Percentiles rank a stretch among this genome's conserved stretches.
phyloP scores from a whole-genome alignment of 177 flowering plant species.

The Tripterygium wilfordii region DNA sequence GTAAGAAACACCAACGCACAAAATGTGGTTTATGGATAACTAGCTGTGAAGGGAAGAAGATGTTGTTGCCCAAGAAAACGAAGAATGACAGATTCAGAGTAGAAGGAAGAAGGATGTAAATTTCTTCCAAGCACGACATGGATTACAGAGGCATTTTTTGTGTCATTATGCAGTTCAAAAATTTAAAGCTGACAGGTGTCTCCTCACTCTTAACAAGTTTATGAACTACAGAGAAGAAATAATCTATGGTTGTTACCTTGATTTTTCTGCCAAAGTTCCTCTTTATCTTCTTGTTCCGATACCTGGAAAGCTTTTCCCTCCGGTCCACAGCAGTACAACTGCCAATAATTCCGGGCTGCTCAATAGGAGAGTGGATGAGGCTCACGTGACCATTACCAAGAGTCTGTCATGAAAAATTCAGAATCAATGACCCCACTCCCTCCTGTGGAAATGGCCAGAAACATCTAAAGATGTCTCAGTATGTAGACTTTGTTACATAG shows the following conservation, averaged over 20 bases:
- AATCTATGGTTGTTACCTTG: conserved; percentile 45
- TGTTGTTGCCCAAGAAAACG: no score
- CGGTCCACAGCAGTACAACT: conserved; percentile 66
- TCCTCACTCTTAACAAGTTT: no score
- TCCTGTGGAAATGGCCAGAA: conserved; percentile 45
- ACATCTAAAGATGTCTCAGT: conserved; percentile 46
- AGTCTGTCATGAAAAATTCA: conserved; percentile 75
- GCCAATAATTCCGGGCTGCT: conserved; percentile 31
- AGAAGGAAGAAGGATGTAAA: no score
- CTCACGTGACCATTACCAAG: conserved; percentile 54
- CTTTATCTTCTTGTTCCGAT: conserved; percentile 82
- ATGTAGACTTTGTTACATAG: conserved; percentile 17
- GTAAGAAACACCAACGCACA: no score
- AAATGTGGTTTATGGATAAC: not conserved
- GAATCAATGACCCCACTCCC: conserved; percentile 53
- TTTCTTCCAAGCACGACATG: no score
- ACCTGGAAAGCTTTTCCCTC: conserved; percentile 80
- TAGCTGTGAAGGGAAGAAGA: no score
- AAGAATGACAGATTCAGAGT: no score
- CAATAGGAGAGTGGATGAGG: conserved; percentile 35
- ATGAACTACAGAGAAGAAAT: not conserved
- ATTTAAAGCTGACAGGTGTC: no score
- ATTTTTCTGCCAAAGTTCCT: conserved; percentile 94
- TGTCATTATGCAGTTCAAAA: no score
- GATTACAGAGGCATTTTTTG: not conserved